Conservation (phyloP, 176 grass and related monocot genomes). For the Puya raimondii region DNA sequence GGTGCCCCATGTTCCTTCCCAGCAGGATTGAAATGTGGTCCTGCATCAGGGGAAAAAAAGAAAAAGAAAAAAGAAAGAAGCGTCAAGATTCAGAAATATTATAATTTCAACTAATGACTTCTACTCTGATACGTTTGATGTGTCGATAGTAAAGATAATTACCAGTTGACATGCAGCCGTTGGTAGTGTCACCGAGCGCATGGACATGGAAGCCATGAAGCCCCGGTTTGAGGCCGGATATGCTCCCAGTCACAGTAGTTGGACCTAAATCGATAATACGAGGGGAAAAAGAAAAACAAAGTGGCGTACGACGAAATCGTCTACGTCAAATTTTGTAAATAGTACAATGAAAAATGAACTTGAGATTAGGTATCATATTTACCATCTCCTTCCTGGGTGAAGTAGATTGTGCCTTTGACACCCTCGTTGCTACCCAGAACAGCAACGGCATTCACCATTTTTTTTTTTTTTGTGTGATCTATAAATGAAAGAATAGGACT, state of each 20-base stretch:
- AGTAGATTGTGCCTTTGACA: conserved; percentile 11
- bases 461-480: conserved; percentile 2
- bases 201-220: conserved; percentile 62
- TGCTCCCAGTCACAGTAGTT: conserved; percentile 33
- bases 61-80: neutral
- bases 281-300: neutral
- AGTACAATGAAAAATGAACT: neutral
- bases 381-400: conserved; percentile 14
- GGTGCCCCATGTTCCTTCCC: conserved; percentile 55
- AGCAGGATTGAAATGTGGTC: conserved; percentile 65
- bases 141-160: neutral
- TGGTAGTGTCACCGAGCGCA: conserved; percentile 63
- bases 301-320: neutral
- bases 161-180: conserved; percentile 66
- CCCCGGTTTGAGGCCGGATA: conserved; percentile 40
- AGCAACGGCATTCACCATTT: conserved; percentile 15
- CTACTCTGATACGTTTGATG: too few relatives aligned
- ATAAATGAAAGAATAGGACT: neutral
- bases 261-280: neutral
- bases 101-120: neutral
- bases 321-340: too few relatives aligned
- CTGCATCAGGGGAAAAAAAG: conserved; percentile 12
- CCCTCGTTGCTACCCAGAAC: neutral
- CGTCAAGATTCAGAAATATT: neutral
- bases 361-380: neutral